Percentiles rank a stretch among this genome's conserved stretches.
Conservation (phyloP, 2,329 filamentous ascomycete species). For the Ophiostoma australiae region DNA sequence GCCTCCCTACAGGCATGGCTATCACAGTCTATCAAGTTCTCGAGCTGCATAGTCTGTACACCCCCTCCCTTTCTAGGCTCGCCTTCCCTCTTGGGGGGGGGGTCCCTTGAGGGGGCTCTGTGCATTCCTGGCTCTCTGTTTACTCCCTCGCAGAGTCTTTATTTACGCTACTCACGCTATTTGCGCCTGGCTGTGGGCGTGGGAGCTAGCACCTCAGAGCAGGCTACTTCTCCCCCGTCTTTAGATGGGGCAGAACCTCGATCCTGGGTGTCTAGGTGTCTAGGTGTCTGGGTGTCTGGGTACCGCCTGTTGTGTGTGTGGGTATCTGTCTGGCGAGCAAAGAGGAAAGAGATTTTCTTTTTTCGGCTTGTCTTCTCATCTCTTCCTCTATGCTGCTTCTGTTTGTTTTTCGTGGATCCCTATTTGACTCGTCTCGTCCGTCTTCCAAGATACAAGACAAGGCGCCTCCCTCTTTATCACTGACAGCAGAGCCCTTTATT, state of each 20-base stretch:
- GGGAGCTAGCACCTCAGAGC: not conserved
- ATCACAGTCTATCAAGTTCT: conserved; percentile 13
- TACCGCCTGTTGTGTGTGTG: conserved; percentile 19
- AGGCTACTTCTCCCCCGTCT: not conserved
- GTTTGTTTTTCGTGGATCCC: conserved; percentile 20
- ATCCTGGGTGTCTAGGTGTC: not conserved
- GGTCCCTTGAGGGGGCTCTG: not conserved
- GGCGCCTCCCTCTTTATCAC: conserved; percentile 7
- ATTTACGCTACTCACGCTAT: not conserved
- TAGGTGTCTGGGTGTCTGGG: not conserved
- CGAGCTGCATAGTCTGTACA: conserved; percentile 5
- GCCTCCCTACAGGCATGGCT: not conserved
- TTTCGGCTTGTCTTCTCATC: conserved; percentile 15
- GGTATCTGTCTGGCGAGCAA: conserved; percentile 14
- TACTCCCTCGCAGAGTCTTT: conserved; percentile 1
- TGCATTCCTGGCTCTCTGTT: conserved; percentile 14
- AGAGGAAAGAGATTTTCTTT: conserved; percentile 17
- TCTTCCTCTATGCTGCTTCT: conserved; percentile 8
- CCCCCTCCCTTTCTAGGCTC: conserved; percentile 14
- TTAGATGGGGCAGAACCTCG: not conserved
- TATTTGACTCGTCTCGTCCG: conserved; percentile 17
- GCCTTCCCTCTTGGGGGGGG: not conserved
- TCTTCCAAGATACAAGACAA: conserved; percentile 15
- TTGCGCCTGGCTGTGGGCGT: not conserved
- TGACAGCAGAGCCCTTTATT: not conserved